Conservation (phyloP, 73 alveolate genomes). For the Paramecium bursaria region DNA sequence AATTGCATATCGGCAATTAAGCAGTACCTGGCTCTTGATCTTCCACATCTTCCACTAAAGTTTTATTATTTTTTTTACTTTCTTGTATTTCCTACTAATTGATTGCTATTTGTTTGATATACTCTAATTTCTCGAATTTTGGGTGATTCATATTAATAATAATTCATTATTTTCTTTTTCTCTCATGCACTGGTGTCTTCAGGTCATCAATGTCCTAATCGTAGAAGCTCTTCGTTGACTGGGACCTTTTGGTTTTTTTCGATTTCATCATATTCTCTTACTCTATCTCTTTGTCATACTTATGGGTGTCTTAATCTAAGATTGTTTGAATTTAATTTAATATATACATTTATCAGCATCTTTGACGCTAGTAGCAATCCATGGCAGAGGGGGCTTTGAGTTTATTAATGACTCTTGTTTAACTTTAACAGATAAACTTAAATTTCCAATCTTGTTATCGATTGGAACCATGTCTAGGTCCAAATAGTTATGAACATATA, state of each 20-base stretch:
- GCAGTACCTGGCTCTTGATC: too few relatives aligned
- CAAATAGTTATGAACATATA: slow-evolving; percentile 71
- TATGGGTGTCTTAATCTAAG: slow-evolving; percentile 22
- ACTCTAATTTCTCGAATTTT: too few relatives aligned
- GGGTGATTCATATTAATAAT: too few relatives aligned
- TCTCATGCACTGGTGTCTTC: slow-evolving; percentile 28
- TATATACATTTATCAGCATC: slow-evolving; percentile 64
- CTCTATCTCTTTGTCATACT: slow-evolving; percentile 48
- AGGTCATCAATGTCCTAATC: slow-evolving; percentile 30
- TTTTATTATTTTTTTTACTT: too few relatives aligned
- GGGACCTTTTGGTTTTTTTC: slow-evolving; percentile 1
- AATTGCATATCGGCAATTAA: too few relatives aligned
- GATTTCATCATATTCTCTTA: neutral
- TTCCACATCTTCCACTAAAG: too few relatives aligned
- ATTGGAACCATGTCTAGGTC: slow-evolving; percentile 73
- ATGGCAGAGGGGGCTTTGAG: slow-evolving; percentile 49
- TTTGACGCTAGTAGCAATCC: slow-evolving; percentile 18
- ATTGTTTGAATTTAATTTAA: neutral
- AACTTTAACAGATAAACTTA: slow-evolving; percentile 49
- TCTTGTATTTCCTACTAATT: too few relatives aligned
- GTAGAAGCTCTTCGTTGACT: slow-evolving; percentile 9
- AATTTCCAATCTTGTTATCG: slow-evolving; percentile 75
- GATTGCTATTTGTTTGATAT: too few relatives aligned
- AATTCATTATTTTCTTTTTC: slow-evolving; percentile 5
- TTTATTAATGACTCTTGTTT: slow-evolving; percentile 8